Evolutionary conservation across 1,139 yeast species (phyloP).

Genomic region (Hansenula sp.): DNA sequence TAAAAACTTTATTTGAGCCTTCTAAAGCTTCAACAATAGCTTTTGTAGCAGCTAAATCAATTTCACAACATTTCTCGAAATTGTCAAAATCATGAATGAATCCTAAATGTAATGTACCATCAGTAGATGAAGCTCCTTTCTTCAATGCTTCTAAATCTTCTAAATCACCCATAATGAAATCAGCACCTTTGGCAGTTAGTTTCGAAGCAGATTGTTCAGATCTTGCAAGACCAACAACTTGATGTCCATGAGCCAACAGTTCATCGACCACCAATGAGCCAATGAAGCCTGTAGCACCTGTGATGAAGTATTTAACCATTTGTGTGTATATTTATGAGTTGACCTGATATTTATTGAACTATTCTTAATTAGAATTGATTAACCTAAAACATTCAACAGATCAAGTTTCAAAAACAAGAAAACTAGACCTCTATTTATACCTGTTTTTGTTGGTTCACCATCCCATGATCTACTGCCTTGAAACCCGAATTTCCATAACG

Average conservation of each 20-base stretch:
- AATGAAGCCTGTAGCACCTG: constrained; percentile 27
- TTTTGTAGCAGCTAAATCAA: background rate
- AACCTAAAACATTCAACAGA: too few relatives aligned
- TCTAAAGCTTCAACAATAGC: background rate
- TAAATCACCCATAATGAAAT: constrained; percentile 24
- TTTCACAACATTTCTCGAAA: background rate
- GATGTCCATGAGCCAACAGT: constrained; percentile 15
- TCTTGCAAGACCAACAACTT: constrained; percentile 24
- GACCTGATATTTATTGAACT: too few relatives aligned
- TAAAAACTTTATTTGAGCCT: background rate
- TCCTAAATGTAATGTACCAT: constrained; percentile 29
- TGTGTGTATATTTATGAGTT: too few relatives aligned
- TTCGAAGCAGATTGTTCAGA: constrained; percentile 22
- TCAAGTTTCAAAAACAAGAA: too few relatives aligned
- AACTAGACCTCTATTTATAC: too few relatives aligned
- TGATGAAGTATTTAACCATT: constrained; percentile 21
- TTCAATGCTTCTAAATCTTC: too few relatives aligned
- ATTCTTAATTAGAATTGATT: too few relatives aligned
- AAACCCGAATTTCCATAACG: too few relatives aligned
- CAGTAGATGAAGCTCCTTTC: too few relatives aligned
- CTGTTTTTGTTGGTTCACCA: too few relatives aligned
- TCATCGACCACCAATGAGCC: constrained; percentile 19
- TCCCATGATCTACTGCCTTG: too few relatives aligned
- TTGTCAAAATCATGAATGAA: constrained; percentile 21
- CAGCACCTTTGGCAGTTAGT: constrained; percentile 18